Evolutionary conservation across 1,284 basidiomycete species (phyloP).

Genomic region (Cryptococcus depauperatus): DNA sequence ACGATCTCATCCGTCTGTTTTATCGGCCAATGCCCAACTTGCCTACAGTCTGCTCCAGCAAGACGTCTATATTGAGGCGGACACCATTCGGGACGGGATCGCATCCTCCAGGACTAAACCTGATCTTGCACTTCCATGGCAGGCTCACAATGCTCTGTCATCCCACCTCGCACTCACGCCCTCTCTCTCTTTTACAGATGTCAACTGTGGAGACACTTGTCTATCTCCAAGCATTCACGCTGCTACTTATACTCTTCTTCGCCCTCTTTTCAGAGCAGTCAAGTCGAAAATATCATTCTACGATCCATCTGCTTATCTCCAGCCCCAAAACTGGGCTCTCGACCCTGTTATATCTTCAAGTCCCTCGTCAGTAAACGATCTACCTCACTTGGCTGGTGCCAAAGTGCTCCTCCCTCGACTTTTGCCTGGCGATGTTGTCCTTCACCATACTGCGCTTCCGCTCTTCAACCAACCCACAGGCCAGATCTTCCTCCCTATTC

Average conservation of each 20-base stretch:
- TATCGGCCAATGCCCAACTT: constrained; percentile 26
- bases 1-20: constrained; percentile 29
- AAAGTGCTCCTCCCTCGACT: constrained; percentile 19
- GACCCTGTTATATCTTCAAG: neutral
- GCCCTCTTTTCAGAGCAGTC: constrained; percentile 31
- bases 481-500: constrained; percentile 31
- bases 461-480: constrained; percentile 8
- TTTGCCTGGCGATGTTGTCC: constrained; percentile 34
- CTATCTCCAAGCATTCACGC: constrained; percentile 24
- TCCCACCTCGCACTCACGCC: constrained; percentile 35
- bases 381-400: constrained; percentile 24
- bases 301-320: constrained; percentile 26
- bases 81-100: constrained; percentile 16
- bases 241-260: constrained; percentile 33
- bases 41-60: constrained; percentile 17
- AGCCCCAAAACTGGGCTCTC: constrained; percentile 28
- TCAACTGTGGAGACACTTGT: neutral
- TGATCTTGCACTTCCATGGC: constrained; percentile 5
- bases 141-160: constrained; percentile 16
- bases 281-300: constrained; percentile 37
- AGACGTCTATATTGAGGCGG: constrained; percentile 23
- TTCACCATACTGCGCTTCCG: constrained; percentile 26
- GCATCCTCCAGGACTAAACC: constrained; percentile 3
- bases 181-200: constrained; percentile 8
- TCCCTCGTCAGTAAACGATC: constrained; percentile 1